phyloP scores from a whole-genome alignment of 371 early-diverging fungal species.

The Blakeslea trispora region DNA sequence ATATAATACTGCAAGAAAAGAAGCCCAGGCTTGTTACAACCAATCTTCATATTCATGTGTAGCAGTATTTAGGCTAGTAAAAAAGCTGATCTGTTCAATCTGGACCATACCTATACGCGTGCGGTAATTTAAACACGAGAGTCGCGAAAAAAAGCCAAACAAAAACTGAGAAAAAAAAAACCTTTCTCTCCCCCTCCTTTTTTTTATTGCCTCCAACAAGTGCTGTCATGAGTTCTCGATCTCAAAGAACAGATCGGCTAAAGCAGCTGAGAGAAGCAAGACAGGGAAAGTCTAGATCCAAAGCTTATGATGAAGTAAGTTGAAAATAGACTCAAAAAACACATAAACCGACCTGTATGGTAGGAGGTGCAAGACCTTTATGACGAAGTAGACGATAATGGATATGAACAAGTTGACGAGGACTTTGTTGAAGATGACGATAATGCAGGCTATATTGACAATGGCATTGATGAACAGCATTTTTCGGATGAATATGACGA shows the following conservation, averaged over 20 bases:
- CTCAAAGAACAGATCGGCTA: conserved; percentile 16
- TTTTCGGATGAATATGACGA: conserved; percentile 54
- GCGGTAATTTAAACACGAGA: conserved; percentile 2
- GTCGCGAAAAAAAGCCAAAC: conserved; percentile 8
- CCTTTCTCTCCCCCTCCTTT: neutral
- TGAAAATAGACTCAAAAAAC: no score
- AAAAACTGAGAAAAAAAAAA: neutral
- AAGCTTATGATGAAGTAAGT: conserved; percentile 1
- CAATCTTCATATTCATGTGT: no score
- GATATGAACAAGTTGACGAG: conserved; percentile 64
- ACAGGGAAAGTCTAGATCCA: conserved; percentile 10
- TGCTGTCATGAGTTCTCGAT: conserved; percentile 13
- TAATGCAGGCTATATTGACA: conserved; percentile 78
- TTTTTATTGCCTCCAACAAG: neutral
- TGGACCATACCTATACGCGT: neutral
- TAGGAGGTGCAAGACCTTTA: conserved; percentile 50
- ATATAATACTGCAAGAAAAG: no score
- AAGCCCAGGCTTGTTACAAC: no score
- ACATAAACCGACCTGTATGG: neutral
- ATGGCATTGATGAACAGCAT: conserved; percentile 67
- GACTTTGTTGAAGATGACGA: conserved; percentile 89
- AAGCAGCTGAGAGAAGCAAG: conserved; percentile 19
- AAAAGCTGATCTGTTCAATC: no score
- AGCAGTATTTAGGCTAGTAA: no score
- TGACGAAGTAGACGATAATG: conserved; percentile 60